Evolutionary conservation across 192 early-diverging fungal genomes (phyloP), one percentile per base, ranked within the genome.

Genomic region (Coemansia sp.): DNA sequence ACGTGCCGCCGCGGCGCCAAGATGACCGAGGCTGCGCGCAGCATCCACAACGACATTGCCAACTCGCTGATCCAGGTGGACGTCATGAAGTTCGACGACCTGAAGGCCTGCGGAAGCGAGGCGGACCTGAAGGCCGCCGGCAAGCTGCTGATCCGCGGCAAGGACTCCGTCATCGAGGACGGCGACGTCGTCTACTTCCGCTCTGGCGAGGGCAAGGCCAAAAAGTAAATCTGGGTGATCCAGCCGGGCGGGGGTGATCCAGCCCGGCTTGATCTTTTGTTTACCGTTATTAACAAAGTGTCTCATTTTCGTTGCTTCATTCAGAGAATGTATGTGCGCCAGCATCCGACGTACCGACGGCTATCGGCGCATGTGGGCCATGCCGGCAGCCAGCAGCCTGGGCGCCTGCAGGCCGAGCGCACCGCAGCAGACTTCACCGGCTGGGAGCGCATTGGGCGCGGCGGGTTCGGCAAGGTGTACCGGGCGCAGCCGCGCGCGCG

Each of bases 1-100:
- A 94, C 93, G 26, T 88, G 95, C 70, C 79, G 89, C 36, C 83
- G 86, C 64, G 81, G 82, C 30, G 82, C 86, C 41, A 90, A 90
- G 76, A 91, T 91, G 39, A 92, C 94, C 26, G 89, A 92, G 59
- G 96, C 94, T 4, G 94, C 94, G 20, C 88, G 91, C 66, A 89
- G 87, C 31, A 97, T 99, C 76, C 94, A 99, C 66, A 82, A 83
- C 31, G 86, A 89, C 59, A 86, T 91, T 52, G 87, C 91, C 48
- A 82, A 85, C 61, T 90, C 87, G 50, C 95, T 97, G 50, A 94
- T 97, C 71, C 90, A 92, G 86, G 94, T 89, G 28, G 95, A 97
- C 78, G 84, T 92, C 12, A 92, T 93, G 88, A 80, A 80, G 58
- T 97, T 84, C 54, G 87, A 88, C 0, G 96, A 98, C 54, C 68